Base-by-base conservation (phyloP, 108 stramenopile genomes). In the Skeletonema tropicum region DNA sequence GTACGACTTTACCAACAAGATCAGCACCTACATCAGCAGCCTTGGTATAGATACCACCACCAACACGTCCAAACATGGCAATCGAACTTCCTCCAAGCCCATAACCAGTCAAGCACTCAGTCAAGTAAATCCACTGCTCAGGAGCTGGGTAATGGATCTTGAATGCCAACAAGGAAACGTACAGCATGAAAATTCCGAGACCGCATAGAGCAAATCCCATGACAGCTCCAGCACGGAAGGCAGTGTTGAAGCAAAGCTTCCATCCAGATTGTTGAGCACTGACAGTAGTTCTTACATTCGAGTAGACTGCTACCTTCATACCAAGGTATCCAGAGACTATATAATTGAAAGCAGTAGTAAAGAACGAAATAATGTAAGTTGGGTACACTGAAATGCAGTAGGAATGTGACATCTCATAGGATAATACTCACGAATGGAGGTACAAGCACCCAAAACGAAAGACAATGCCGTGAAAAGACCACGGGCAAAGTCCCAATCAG, bases 1-100 rank as follows among this genome's bases (percentile, higher is more conserved):
- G 94, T 38, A 98, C 97, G 65, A 99, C 98, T 90, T 99, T 99
- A 77, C 98, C 98, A 32, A 99, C 98, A 38, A 99, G 89, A 86
- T 99, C 98, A 35, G 98, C 98, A 23, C 98, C 98, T 8, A 99
- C 98, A 86, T 99, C 98, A 57, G 98, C 98, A 55, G 98, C 98
- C 93, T 98, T 98, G 84, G 98, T 99, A 89, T 98, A 99, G 85
- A 99, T 98, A 70, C 98, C 98, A 38, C 98, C 98, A 23, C 97
- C 98, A 42, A 99, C 98, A 86, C 98, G 98, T 42, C 97, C 98
- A 77, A 99, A 99, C 97, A 99, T 97, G 77, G 98, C 98, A 92
- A 99, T 98, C 66, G 91, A 95, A 64, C 94, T 95, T 71, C 96
- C 98, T 55, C 98, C 98, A 25, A 99, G 86, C 41, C 98, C 98